Evolutionary conservation across 257 asterid species (phyloP).

Genomic region (Solanum pinnatisectum): DNA sequence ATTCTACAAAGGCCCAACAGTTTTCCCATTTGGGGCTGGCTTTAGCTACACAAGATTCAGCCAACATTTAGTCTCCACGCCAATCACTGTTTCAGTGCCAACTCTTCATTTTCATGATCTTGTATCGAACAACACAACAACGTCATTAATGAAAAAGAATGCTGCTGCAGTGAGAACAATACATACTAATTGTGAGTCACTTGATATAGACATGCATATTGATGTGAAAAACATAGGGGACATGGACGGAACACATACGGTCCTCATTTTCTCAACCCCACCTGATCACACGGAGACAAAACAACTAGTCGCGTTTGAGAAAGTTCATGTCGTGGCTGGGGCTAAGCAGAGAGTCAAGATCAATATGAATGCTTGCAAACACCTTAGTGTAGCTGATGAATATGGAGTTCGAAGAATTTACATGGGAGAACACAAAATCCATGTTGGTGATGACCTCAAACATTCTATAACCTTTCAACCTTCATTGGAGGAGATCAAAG

Average conservation of each 20-base stretch:
- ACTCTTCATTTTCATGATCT: not conserved
- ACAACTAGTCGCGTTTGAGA: conserved; percentile 57
- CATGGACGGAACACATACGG: conserved; percentile 62
- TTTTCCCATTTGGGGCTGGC: conserved; percentile 71
- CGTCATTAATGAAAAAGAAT: conserved; percentile 19
- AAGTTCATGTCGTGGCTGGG: conserved; percentile 39
- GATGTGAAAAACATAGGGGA: conserved; percentile 61
- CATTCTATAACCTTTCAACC: conserved; percentile 45
- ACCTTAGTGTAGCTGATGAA: conserved; percentile 50
- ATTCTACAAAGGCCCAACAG: conserved; percentile 75
- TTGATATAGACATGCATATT: conserved; percentile 34
- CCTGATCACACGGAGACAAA: conserved; percentile 14
- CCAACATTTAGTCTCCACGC: conserved; percentile 42
- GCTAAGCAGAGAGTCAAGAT: conserved; percentile 28
- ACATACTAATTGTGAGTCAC: conserved; percentile 50
- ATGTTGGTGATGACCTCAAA: conserved; percentile 51
- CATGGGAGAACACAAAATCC: conserved; percentile 75
- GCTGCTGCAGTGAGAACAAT: conserved; percentile 44
- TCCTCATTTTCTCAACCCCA: conserved; percentile 42
- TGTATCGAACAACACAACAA: conserved; percentile 6
- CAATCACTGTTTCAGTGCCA: conserved; percentile 41
- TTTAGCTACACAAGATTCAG: conserved; percentile 54
- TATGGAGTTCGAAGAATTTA: conserved; percentile 69
- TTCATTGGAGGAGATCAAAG: conserved; percentile 21
- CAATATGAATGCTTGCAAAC: conserved; percentile 45